Evolutionary conservation across 2,329 filamentous ascomycete genomes (phyloP), one percentile per base, ranked within the genome.

Genomic region (Xylaria sp.): DNA sequence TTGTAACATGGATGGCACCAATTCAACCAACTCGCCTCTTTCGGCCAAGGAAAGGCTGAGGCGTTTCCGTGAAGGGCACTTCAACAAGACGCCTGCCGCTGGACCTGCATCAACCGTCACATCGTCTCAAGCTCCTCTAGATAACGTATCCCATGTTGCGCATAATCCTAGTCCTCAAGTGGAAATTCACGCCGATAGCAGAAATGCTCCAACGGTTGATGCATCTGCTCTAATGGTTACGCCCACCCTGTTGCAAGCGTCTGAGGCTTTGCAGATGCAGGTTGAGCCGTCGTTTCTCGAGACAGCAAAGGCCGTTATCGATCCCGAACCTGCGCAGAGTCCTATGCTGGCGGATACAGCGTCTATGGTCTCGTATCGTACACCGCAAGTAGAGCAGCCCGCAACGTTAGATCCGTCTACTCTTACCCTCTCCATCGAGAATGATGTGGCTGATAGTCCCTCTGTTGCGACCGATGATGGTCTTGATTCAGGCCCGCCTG

Each of bases 361-460:
- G 4, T 52, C 66, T 35, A 54, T 46, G 46, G 55, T 58, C 34
- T 54, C 63, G 10, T 69, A 59, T 49, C n/a, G 42, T 60, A 39
- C 55, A n/a, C 47, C 63, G n/a, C 63, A 61, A 13, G 61, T 67
- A 34, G 70, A 69, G 39, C 69, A 67, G 48, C 69, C 66, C 13
- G 57, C 60, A 23, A 72, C 70, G 5, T 59, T 73, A 30, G 66
- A 73, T 47, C 71, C 71, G 4, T 69, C 71, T 13, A 54, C 58
- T 34, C 59, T 72, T 39, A 71, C 70, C 18, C 56, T 73, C 18
- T 73, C 70, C 3, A 71, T 73, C 37, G 71, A 72, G 55, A 58
- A 66, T 35, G 68, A 70, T 13, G 65, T 64, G 55, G 67, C 67
- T 16, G 62, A 62, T 23, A 70, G 68, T 54, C 67, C 68, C 8